These are phyloP conservation scores for Corymbia citriodora DNA, from an alignment of 441 rosid species.

Conservation along the genomic window DNA sequence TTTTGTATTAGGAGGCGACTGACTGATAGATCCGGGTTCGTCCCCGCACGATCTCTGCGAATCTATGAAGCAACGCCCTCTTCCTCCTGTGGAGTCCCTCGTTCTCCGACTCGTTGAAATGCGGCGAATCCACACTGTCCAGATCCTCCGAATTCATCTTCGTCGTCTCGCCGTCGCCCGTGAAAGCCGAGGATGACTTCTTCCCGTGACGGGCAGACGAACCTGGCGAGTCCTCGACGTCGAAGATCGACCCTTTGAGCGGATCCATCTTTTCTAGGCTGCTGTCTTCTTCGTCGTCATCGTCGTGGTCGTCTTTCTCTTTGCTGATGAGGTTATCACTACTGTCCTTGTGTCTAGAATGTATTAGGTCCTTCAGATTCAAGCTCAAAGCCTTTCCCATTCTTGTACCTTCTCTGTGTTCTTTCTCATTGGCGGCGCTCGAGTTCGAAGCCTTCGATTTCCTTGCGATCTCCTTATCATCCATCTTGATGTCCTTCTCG, in stretches of 20 bases:
- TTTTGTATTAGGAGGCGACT: neutral
- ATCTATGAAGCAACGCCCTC: constrained; percentile 64
- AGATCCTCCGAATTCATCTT: constrained; percentile 40
- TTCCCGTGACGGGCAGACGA: constrained; percentile 26
- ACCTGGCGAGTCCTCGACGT: constrained; percentile 47
- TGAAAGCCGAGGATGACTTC: constrained; percentile 30
- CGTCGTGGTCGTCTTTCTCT: constrained; percentile 23
- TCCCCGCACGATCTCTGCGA: constrained; percentile 62
- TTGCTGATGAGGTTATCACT: neutral
- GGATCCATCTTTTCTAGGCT: constrained; percentile 30
- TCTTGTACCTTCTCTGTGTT: constrained; percentile 22
- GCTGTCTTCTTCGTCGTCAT: neutral
- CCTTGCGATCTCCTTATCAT: constrained; percentile 20
- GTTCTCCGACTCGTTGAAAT: constrained; percentile 40
- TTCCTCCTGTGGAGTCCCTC: constrained; percentile 54
- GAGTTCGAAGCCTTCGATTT: constrained; percentile 11
- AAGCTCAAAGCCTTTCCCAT: constrained; percentile 32
- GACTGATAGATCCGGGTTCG: constrained; percentile 14
- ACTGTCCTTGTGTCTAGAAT: constrained; percentile 25
- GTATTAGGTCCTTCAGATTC: constrained; percentile 47
- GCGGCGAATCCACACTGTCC: constrained; percentile 34
- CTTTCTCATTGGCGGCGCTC: constrained; percentile 5
- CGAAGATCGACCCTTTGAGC: constrained; percentile 77
- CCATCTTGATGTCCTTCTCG: constrained; percentile 24
- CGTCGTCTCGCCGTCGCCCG: constrained; percentile 32